Conservation (phyloP, 2,329 filamentous ascomycete genomes). For the Sporothrix schenckii region DNA sequence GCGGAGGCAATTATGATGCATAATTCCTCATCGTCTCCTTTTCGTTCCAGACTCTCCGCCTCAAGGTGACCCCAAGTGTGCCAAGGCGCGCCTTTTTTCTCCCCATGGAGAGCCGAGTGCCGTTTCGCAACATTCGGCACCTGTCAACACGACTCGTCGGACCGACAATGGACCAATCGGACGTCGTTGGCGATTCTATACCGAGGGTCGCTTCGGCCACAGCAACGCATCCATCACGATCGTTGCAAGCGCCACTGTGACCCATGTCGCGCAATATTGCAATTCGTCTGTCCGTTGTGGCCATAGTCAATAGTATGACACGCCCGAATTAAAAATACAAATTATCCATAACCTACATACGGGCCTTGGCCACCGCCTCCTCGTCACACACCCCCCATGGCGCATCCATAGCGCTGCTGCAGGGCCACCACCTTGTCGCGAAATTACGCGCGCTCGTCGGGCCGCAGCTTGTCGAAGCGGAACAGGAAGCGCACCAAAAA, state of each 20-base stretch:
- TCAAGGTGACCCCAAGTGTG: not conserved
- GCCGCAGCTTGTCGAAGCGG: not conserved
- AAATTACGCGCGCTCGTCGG: not conserved
- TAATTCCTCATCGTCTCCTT: conserved; percentile 8
- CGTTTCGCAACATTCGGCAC: too few species aligned
- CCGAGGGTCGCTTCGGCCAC: too few species aligned
- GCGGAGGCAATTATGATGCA: not conserved
- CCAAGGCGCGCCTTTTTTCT: not conserved
- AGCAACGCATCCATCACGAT: too few species aligned
- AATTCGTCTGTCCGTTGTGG: not conserved
- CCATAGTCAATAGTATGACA: not conserved
- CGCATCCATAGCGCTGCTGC: not conserved
- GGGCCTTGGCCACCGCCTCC: not conserved
- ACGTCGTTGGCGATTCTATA: not conserved
- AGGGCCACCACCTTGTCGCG: not conserved
- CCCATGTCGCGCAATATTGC: not conserved
- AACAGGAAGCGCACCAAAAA: not conserved
- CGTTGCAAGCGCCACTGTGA: not conserved
- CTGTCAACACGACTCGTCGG: not conserved
- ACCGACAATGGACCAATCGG: conserved; percentile 5
- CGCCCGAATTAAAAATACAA: not conserved
- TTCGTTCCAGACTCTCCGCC: not conserved
- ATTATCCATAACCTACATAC: too few species aligned
- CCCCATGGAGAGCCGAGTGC: too few species aligned
- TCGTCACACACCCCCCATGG: not conserved